phyloP scores from a whole-genome alignment of 495 filamentous ascomycete species.

The Amniculicola lignicola region DNA sequence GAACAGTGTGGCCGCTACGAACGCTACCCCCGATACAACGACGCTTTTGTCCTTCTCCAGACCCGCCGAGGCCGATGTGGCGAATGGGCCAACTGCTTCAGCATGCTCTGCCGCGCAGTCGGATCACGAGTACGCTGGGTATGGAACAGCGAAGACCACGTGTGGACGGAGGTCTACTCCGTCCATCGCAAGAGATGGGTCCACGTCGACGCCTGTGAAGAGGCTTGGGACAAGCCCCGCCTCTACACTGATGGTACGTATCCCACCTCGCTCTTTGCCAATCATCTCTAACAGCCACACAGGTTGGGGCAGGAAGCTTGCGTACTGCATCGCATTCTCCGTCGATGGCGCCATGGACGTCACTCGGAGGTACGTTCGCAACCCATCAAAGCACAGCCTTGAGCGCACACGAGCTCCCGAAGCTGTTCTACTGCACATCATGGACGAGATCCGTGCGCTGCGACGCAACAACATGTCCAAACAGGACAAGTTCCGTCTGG shows the following conservation, averaged over 20 bases:
- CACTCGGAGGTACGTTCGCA: conserved; percentile 90
- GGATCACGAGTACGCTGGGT: conserved; percentile 93
- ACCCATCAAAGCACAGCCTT: conserved; percentile 64
- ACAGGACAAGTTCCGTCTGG: conserved; percentile 71
- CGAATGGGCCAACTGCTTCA: conserved; percentile 99
- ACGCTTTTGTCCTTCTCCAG: conserved; percentile 90
- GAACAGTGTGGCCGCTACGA: conserved; percentile 69
- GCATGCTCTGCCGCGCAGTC: conserved; percentile 93
- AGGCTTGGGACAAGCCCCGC: conserved; percentile 89
- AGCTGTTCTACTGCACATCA: conserved; percentile 82
- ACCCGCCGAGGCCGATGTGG: conserved; percentile 80
- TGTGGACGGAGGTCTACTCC: conserved; percentile 97
- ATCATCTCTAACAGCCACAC: conserved; percentile 9
- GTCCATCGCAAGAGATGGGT: conserved; percentile 92
- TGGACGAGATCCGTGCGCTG: conserved; percentile 81
- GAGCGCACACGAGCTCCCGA: conserved; percentile 75
- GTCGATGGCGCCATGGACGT: conserved; percentile 94
- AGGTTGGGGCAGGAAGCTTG: conserved; percentile 90
- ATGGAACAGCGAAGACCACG: conserved; percentile 96
- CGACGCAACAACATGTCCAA: conserved; percentile 76
- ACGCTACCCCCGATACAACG: conserved; percentile 90
- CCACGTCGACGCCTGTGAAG: conserved; percentile 95
- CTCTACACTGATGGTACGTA: conserved; percentile 81
- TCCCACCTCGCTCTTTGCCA: not conserved
- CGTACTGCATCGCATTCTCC: conserved; percentile 95